These are phyloP conservation scores for Nemania abortiva DNA, from an alignment of 2,329 filamentous ascomycete species.

Conservation along the genomic window DNA sequence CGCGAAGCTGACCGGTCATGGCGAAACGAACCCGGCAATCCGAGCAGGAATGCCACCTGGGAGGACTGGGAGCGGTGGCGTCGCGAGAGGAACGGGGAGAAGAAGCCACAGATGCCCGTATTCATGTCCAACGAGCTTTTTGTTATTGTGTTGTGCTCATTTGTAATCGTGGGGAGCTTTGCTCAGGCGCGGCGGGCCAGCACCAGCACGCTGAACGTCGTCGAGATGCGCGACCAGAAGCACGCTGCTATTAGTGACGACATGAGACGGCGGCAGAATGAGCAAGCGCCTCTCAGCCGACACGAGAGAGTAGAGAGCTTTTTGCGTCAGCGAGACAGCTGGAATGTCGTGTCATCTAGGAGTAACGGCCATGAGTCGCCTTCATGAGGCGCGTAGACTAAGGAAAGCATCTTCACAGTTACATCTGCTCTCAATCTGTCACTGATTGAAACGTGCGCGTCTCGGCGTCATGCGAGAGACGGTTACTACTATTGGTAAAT, in stretches of 20 bases:
- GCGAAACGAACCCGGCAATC: constrained; percentile 61
- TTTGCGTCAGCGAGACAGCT: constrained; percentile 74
- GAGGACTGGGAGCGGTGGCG: constrained; percentile 95
- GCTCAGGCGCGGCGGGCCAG: constrained; percentile 79
- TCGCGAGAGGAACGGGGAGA: constrained; percentile 61
- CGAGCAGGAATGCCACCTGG: constrained; percentile 87
- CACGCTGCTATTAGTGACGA: constrained; percentile 74
- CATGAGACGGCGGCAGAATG: constrained; percentile 64
- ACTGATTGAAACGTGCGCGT: constrained; percentile 8
- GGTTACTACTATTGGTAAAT: too few relatives aligned
- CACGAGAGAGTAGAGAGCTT: constrained; percentile 82
- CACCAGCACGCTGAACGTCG: constrained; percentile 69
- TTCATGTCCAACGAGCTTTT: constrained; percentile 87
- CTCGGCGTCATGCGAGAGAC: not conserved
- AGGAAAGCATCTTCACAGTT: not conserved
- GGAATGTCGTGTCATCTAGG: constrained; percentile 43
- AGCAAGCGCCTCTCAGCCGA: constrained; percentile 64
- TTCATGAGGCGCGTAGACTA: constrained; percentile 25
- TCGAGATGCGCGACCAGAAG: constrained; percentile 75
- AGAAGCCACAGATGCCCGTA: constrained; percentile 64
- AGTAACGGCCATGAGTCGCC: constrained; percentile 16
- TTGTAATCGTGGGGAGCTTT: constrained; percentile 77
- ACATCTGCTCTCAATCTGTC: not conserved
- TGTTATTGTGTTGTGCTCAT: constrained; percentile 75
- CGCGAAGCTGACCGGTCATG: constrained; percentile 61